phyloP scores from a whole-genome alignment of 1,139 yeast genomes.

The Kodamaea ohmeri region DNA sequence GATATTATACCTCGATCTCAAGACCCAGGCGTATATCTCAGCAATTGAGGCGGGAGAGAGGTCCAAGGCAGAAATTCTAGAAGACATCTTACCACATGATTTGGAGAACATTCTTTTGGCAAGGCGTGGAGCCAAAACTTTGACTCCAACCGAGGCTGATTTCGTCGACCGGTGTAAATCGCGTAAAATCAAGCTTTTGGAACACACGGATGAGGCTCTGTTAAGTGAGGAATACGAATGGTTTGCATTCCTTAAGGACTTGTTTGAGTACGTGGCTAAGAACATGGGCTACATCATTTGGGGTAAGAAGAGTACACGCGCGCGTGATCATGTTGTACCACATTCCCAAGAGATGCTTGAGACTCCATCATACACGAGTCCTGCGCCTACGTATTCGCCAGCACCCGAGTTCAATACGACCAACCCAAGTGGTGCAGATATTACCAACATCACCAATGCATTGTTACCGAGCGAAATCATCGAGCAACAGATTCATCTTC shows the following conservation, averaged over 20 bases:
- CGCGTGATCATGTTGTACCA: constrained; percentile 18
- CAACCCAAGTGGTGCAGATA: constrained; percentile 17
- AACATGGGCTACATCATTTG: constrained; percentile 70
- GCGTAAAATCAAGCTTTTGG: constrained; percentile 60
- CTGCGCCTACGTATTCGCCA: constrained; percentile 2
- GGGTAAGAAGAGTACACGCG: constrained; percentile 55
- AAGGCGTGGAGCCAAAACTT: constrained; percentile 38
- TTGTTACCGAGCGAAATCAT: constrained; percentile 48
- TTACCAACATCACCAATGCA: constrained; percentile 27
- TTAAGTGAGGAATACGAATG: constrained; percentile 67
- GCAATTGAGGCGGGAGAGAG: constrained; percentile 75
- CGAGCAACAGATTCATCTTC: constrained; percentile 44
- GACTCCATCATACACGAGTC: neutral
- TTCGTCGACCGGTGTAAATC: constrained; percentile 68
- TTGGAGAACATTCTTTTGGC: constrained; percentile 54
- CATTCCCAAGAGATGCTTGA: constrained; percentile 28
- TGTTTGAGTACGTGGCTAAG: constrained; percentile 74
- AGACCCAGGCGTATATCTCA: constrained; percentile 92
- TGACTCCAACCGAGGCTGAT: constrained; percentile 70
- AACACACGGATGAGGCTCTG: constrained; percentile 40
- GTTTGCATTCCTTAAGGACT: constrained; percentile 68
- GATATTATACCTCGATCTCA: constrained; percentile 73
- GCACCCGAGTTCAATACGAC: constrained; percentile 9
- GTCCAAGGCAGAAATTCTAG: constrained; percentile 64
- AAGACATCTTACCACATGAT: constrained; percentile 71